Conservation (phyloP, 805 yeast genomes). For the Sugiyamaella qingdaonensis region DNA sequence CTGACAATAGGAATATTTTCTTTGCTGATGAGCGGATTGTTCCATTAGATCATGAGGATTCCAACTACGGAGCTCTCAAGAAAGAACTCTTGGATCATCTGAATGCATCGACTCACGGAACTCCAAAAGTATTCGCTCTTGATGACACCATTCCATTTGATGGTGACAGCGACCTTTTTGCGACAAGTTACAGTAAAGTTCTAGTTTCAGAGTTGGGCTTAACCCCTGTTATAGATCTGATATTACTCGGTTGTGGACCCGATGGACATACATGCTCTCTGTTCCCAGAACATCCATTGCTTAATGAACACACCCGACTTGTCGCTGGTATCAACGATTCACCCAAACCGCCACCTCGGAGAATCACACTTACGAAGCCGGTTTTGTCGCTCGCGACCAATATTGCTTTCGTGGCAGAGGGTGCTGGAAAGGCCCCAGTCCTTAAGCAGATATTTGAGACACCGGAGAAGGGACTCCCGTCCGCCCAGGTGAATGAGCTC, state of each 20-base stretch:
- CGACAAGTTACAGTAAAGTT: slow-evolving; percentile 55
- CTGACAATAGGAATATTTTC: slow-evolving; percentile 57
- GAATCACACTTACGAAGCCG: slow-evolving; percentile 85
- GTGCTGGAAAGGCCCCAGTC: slow-evolving; percentile 73
- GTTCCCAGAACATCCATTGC: slow-evolving; percentile 76
- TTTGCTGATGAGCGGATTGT: slow-evolving; percentile 92
- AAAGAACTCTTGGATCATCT: slow-evolving; percentile 50
- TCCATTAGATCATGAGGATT: slow-evolving; percentile 74
- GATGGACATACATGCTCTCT: slow-evolving; percentile 95
- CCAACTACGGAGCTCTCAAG: slow-evolving; percentile 80
- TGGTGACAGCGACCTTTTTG: slow-evolving; percentile 51
- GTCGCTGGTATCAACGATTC: slow-evolving; percentile 73
- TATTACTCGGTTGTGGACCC: slow-evolving; percentile 88
- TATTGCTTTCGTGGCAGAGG: slow-evolving; percentile 85
- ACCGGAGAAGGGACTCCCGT: slow-evolving; percentile 46
- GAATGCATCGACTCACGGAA: slow-evolving; percentile 32
- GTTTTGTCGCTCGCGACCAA: slow-evolving; percentile 50
- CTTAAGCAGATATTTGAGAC: slow-evolving; percentile 64
- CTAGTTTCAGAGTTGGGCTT: slow-evolving; percentile 47
- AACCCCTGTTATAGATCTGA: slow-evolving; percentile 47
- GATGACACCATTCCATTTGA: slow-evolving; percentile 58
- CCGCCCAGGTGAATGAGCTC: slow-evolving; percentile 65
- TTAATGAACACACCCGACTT: slow-evolving; percentile 47
- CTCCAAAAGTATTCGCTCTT: slow-evolving; percentile 64
- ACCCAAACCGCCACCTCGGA: slow-evolving; percentile 91